Conservation (phyloP, 805 yeast species). For the Yamadazyma laniorum region DNA sequence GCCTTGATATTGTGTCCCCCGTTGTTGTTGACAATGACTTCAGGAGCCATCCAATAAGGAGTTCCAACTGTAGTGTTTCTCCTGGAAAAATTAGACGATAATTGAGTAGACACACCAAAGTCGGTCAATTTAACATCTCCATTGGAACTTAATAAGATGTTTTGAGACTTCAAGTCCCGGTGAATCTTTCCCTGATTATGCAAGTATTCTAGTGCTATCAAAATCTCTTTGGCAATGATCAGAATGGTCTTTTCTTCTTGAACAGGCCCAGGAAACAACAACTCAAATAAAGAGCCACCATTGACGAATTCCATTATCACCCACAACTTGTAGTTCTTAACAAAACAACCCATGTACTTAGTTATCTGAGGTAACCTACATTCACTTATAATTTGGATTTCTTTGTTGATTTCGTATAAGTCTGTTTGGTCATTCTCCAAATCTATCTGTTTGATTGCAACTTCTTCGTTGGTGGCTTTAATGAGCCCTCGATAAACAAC, state of each 20-base stretch:
- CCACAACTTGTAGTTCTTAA: slow-evolving; percentile 69
- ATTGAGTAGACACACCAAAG: slow-evolving; percentile 46
- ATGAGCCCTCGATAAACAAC: slow-evolving; percentile 67
- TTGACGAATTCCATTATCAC: slow-evolving; percentile 79
- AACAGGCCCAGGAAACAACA: slow-evolving; percentile 59
- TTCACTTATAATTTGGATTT: slow-evolving; percentile 64
- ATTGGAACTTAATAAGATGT: slow-evolving; percentile 33
- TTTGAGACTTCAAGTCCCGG: slow-evolving; percentile 44
- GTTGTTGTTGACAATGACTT: slow-evolving; percentile 54
- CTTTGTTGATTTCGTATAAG: slow-evolving; percentile 69
- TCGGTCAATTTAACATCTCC: slow-evolving; percentile 45
- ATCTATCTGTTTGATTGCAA: slow-evolving; percentile 67
- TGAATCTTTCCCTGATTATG: slow-evolving; percentile 80
- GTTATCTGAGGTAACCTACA: slow-evolving; percentile 66
- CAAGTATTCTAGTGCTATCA: slow-evolving; percentile 61
- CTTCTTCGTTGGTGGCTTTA: slow-evolving; percentile 40
- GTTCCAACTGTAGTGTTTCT: slow-evolving; percentile 53
- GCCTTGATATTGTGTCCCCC: slow-evolving; percentile 59
- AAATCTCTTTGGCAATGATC: slow-evolving; percentile 51
- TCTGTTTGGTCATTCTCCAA: slow-evolving; percentile 64
- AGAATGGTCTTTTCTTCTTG: slow-evolving; percentile 52
- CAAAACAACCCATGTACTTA: slow-evolving; percentile 67
- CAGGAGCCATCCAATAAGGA: slow-evolving; percentile 68
- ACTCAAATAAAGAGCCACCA: slow-evolving; percentile 72
- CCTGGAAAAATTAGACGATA: slow-evolving; percentile 40